phyloP scores from a whole-genome alignment of 2,329 filamentous ascomycete genomes.

The Exserohilum turcica region DNA sequence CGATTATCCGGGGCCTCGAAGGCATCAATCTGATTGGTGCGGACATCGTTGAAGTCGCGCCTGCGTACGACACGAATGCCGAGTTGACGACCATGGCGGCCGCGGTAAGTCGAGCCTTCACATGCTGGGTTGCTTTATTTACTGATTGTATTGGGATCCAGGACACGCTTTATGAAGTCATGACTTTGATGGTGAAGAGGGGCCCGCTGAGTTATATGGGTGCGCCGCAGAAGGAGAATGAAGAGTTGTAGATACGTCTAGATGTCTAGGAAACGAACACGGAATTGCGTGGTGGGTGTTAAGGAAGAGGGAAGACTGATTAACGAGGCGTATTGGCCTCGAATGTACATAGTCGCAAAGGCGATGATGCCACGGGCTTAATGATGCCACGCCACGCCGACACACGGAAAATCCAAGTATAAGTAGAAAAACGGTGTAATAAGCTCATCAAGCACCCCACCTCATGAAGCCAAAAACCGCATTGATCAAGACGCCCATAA shows the following conservation, averaged over 20 bases:
- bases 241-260: constrained; percentile 26
- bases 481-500: constrained; percentile 82
- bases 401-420: too few species aligned
- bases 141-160: constrained; percentile 14
- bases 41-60: constrained; percentile 74
- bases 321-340: not conserved
- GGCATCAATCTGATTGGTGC: constrained; percentile 71
- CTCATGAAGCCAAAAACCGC: constrained; percentile 74
- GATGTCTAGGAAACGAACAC: not conserved
- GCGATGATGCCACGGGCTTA: too few species aligned
- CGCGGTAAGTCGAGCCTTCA: constrained; percentile 51
- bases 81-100: constrained; percentile 76
- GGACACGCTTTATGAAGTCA: constrained; percentile 74
- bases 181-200: constrained; percentile 82
- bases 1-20: constrained; percentile 72
- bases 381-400: too few species aligned
- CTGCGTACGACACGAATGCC: constrained; percentile 74
- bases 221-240: constrained; percentile 31
- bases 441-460: constrained; percentile 52
- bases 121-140: not conserved
- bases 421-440: not conserved
- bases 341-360: not conserved
- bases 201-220: constrained; percentile 66
- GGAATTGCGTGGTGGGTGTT: not conserved
- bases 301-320: not conserved